Conservation (phyloP, 139 green algal species). For the Trebouxia sp. region DNA sequence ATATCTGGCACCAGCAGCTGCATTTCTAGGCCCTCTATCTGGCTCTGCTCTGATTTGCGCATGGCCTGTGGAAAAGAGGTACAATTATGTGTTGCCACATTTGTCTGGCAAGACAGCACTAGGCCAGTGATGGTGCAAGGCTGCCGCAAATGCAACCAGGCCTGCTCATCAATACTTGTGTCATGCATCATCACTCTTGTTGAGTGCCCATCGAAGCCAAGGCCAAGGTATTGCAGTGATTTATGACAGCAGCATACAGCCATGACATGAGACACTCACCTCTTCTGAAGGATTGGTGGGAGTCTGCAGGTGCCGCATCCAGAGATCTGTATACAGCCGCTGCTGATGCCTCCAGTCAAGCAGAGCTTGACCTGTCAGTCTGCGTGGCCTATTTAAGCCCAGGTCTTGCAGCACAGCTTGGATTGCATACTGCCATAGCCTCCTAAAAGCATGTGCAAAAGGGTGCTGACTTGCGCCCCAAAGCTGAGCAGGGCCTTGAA, state of each 20-base stretch:
- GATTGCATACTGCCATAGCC: constrained; percentile 55
- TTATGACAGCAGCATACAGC: too few species aligned
- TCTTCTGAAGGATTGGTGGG: neutral
- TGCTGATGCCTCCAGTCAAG: constrained; percentile 13
- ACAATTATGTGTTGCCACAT: neutral
- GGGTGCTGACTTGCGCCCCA: neutral
- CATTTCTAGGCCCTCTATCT: constrained; percentile 45
- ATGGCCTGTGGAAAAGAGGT: neutral
- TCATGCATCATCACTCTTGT: too few species aligned
- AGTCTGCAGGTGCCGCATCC: constrained; percentile 30
- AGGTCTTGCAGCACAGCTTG: constrained; percentile 47
- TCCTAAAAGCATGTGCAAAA: neutral
- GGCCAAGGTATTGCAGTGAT: too few species aligned
- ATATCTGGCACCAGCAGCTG: constrained; percentile 40
- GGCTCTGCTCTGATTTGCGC: constrained; percentile 11
- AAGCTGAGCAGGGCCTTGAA: neutral
- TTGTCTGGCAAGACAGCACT: too few species aligned
- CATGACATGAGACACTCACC: neutral
- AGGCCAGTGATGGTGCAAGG: too few species aligned
- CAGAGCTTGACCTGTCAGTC: neutral
- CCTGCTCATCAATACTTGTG: too few species aligned
- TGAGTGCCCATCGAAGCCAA: too few species aligned
- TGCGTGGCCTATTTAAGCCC: neutral
- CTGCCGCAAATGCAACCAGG: too few species aligned
- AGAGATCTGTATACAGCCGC: constrained; percentile 41